phyloP scores from a whole-genome alignment of 2,329 filamentous ascomycete genomes.

The Aspergillus brasiliensis region DNA sequence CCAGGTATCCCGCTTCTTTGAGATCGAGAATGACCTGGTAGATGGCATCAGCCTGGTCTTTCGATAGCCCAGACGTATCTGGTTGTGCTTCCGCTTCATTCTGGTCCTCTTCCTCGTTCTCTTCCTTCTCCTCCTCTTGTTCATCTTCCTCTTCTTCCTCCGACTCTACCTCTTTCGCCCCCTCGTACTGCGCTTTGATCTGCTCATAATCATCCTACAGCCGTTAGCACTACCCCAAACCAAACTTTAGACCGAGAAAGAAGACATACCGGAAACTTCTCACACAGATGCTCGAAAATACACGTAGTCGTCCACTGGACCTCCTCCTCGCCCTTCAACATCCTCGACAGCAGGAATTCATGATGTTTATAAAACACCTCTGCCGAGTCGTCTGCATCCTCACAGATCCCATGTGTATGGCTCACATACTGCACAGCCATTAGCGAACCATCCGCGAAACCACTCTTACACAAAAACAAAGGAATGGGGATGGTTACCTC shows the following conservation, averaged over 20 bases:
- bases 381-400: slow-evolving; percentile 49
- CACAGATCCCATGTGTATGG: slow-evolving; percentile 45
- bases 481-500: slow-evolving; percentile 33
- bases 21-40: slow-evolving; percentile 42
- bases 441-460: neutral
- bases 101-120: slow-evolving; percentile 14
- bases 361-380: slow-evolving; percentile 50
- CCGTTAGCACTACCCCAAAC: neutral
- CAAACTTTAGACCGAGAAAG: neutral
- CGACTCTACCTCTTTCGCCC: slow-evolving; percentile 17
- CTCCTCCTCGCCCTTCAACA: slow-evolving; percentile 49
- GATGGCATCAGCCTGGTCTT: slow-evolving; percentile 39
- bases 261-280: slow-evolving; percentile 43
- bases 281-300: slow-evolving; percentile 47
- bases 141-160: slow-evolving; percentile 18
- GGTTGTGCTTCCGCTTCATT: slow-evolving; percentile 22
- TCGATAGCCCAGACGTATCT: slow-evolving; percentile 31
- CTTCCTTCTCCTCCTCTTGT: slow-evolving; percentile 2
- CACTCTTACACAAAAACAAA: neutral
- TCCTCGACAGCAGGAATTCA: slow-evolving; percentile 49
- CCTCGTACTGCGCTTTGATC: slow-evolving; percentile 30
- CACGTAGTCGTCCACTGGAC: slow-evolving; percentile 49
- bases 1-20: slow-evolving; percentile 43
- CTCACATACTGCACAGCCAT: slow-evolving; percentile 38
- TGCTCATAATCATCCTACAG: slow-evolving; percentile 38